Evolutionary conservation across 257 asterid genomes (phyloP), one percentile per base, ranked within the genome.

Genomic region (Solanum dulcamara): DNA sequence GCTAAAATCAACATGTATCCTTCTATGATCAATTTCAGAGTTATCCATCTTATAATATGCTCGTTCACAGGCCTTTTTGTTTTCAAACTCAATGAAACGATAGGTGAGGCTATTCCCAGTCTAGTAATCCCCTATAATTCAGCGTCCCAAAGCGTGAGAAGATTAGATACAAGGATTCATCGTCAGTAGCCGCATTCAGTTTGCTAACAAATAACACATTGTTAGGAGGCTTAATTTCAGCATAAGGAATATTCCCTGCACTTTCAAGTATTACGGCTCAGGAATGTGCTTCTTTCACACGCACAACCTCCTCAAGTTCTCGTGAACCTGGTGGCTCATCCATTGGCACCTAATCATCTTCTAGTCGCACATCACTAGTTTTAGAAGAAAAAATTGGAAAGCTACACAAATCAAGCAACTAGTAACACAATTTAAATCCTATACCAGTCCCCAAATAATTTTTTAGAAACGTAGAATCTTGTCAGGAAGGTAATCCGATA

Each of bases 1-100:
- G 89, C 99, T 94, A 85, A 96, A 96, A 89, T 96, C 98, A 72
- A 96, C 98, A 87, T 91, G 98, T 87, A 94, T 94, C 92, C 98
- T 91, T 85, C 98, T 87, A 80, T 93, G 96, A 84, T 96, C 98
- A 68, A 33, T 33, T 33, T n/a, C n/a, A n/a, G n/a, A n/a, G n/a
- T n/a, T n/a, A n/a, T n/a, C n/a, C n/a, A n/a, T n/a, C n/a, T n/a
- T n/a, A n/a, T n/a, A n/a, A n/a, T n/a, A n/a, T n/a, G n/a, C n/a
- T n/a, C n/a, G n/a, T n/a, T n/a, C n/a, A n/a, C n/a, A n/a, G n/a
- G n/a, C n/a, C n/a, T n/a, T n/a, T n/a, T n/a, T n/a, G n/a, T n/a
- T n/a, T n/a, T n/a, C n/a, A n/a, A n/a, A n/a, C n/a, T n/a, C n/a
- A n/a, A n/a, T n/a, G n/a, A n/a, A n/a, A n/a, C n/a, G n/a, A n/a